Conservation (phyloP, 2,329 filamentous ascomycete genomes). For the Fusarium beomiforme region DNA sequence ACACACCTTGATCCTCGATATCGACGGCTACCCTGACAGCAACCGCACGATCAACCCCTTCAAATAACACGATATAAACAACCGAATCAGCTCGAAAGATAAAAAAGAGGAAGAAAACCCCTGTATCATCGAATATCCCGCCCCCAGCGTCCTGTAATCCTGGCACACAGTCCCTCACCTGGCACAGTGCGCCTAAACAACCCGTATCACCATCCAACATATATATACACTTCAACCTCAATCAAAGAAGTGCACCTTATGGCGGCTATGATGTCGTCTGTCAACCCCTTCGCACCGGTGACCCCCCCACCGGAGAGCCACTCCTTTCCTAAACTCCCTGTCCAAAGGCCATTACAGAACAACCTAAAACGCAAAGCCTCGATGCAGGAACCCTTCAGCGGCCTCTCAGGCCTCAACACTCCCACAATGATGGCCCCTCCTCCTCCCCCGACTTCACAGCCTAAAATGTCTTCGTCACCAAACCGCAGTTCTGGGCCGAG, state of each 20-base stretch:
- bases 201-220: slow-evolving; percentile 1
- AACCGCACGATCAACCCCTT: slow-evolving; percentile 12
- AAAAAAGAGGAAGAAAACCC: slow-evolving; percentile 27
- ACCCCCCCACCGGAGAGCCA: slow-evolving; percentile 45
- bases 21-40: slow-evolving; percentile 6
- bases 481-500: slow-evolving; percentile 28
- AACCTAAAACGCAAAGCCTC: slow-evolving; percentile 42
- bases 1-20: slow-evolving; percentile 20
- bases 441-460: slow-evolving; percentile 39
- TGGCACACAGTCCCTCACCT: slow-evolving; percentile 19
- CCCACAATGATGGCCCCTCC: slow-evolving; percentile 39
- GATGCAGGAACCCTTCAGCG: slow-evolving; percentile 37
- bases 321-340: slow-evolving; percentile 45
- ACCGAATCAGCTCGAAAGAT: slow-evolving; percentile 17
- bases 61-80: slow-evolving; percentile 23
- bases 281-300: slow-evolving; percentile 45
- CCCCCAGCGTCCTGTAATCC: slow-evolving; percentile 12
- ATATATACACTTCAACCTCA: slow-evolving; percentile 31
- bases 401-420: slow-evolving; percentile 28
- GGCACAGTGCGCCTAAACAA: slow-evolving; percentile 24
- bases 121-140: slow-evolving; percentile 17
- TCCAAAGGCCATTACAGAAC: slow-evolving; percentile 42
- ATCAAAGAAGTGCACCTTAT: slow-evolving; percentile 35
- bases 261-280: slow-evolving; percentile 47
- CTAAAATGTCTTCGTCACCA: slow-evolving; percentile 35